These are phyloP conservation scores for Pterulicium gracile DNA, from an alignment of 1,284 basidiomycete species.

Conservation along the genomic window DNA sequence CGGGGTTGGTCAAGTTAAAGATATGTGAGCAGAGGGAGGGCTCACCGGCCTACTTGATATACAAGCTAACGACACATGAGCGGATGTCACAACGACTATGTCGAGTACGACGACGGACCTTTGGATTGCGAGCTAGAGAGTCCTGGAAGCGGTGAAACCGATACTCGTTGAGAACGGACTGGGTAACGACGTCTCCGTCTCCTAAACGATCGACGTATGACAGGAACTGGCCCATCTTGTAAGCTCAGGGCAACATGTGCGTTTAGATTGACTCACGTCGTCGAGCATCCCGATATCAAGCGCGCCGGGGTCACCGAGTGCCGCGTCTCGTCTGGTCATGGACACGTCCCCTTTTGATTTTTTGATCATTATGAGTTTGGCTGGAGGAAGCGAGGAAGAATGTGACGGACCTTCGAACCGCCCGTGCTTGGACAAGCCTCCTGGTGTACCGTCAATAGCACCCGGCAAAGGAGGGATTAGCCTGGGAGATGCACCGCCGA, in stretches of 20 bases:
- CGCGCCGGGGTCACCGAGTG: background rate
- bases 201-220: background rate
- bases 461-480: background rate
- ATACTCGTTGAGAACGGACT: background rate
- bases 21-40: background rate
- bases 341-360: background rate
- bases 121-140: background rate
- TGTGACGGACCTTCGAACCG: background rate
- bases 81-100: background rate
- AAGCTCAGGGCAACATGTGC: background rate
- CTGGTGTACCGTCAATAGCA: background rate
- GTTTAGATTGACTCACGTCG: too few species aligned
- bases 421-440: background rate
- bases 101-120: background rate
- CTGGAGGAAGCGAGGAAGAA: background rate
- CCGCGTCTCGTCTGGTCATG: conserved; percentile 1
- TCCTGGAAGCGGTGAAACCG: background rate
- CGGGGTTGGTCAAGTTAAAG: background rate
- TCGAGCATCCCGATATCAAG: background rate
- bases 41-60: background rate
- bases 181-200: background rate
- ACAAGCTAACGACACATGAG: background rate
- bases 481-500: background rate
- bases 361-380: background rate
- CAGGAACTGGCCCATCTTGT: background rate